Evolutionary conservation across 805 yeast genomes (phyloP).

Genomic region (Cyberlindnera misumaiensis): DNA sequence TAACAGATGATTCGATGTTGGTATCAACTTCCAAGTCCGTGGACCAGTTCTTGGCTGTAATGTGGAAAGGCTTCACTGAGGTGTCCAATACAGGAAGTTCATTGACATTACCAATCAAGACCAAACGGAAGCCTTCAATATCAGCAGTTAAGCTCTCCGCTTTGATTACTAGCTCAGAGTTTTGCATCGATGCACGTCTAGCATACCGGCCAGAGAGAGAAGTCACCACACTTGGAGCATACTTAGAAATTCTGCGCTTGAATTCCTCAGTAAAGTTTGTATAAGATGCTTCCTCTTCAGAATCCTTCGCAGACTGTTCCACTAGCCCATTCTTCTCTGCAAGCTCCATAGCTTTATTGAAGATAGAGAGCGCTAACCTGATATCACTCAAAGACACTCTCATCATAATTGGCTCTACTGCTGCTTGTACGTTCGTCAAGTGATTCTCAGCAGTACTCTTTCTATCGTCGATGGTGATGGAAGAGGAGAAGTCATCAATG

Average conservation of each 20-base stretch:
- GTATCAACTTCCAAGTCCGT: conserved; percentile 69
- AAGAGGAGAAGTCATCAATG: conserved; percentile 82
- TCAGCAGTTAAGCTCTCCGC: conserved; percentile 64
- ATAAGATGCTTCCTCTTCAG: conserved; percentile 14
- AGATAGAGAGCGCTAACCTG: conserved; percentile 64
- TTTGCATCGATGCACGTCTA: conserved; percentile 14
- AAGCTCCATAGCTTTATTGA: conserved; percentile 58
- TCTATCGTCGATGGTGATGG: conserved; percentile 64
- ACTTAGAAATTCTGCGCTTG: conserved; percentile 50
- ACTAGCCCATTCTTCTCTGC: conserved; percentile 23
- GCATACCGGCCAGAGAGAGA: conserved; percentile 35
- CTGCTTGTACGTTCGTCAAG: conserved; percentile 57
- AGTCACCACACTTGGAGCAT: conserved; percentile 62
- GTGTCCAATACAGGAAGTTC: conserved; percentile 84
- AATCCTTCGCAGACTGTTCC: conserved; percentile 12
- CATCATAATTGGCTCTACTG: conserved; percentile 74
- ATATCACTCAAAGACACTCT: conserved; percentile 86
- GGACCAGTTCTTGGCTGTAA: conserved; percentile 77
- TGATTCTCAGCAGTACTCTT: conserved; percentile 53
- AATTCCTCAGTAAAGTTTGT: conserved; percentile 55
- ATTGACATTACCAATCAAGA: conserved; percentile 83
- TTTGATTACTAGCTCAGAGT: conserved; percentile 40
- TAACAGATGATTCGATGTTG: conserved; percentile 57
- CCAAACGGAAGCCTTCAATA: conserved; percentile 72
- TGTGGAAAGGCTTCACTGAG: conserved; percentile 60